A percentile compares a stretch with the other conserved stretches of the same genome.
Conservation (phyloP, 176 grass and related monocot species). For the Rhipidocladum racemiflorum region DNA sequence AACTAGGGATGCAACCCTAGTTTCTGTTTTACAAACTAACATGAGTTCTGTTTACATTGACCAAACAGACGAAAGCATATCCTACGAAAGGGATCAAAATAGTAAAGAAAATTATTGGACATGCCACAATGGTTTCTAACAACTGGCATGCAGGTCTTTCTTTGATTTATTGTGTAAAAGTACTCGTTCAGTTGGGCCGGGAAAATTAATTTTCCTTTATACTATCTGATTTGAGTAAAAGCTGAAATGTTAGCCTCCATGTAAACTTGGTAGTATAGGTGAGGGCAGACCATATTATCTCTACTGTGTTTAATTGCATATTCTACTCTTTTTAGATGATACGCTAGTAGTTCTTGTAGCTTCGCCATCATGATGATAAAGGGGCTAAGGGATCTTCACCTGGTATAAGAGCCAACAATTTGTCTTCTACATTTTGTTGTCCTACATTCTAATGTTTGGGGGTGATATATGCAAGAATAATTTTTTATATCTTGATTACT, state of each 20-base stretch:
- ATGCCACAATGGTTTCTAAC: neutral
- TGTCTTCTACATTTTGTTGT: neutral
- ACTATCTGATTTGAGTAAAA: neutral
- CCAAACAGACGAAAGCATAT: neutral
- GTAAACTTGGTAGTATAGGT: neutral
- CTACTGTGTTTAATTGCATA: neutral
- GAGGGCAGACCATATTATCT: neutral
- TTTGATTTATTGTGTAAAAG: neutral
- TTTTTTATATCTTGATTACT: neutral
- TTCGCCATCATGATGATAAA: constrained; percentile 2
- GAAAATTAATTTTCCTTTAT: constrained; percentile 17
- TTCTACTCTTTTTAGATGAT: constrained; percentile 1
- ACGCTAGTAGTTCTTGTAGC: neutral
- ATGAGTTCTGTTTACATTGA: neutral
- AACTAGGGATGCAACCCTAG: neutral
- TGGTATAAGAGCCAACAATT: neutral
- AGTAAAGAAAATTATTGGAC: neutral
- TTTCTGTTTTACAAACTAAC: neutral
- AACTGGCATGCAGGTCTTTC: neutral
- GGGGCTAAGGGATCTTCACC: neutral
- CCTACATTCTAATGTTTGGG: constrained; percentile 5
- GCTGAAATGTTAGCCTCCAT: neutral
- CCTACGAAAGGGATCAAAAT: neutral
- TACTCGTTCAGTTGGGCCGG: constrained; percentile 1
- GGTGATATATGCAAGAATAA: neutral